These are phyloP conservation scores for Euphrasia arctica DNA, from an alignment of 305 asterid genomes.

Conservation along the genomic window DNA sequence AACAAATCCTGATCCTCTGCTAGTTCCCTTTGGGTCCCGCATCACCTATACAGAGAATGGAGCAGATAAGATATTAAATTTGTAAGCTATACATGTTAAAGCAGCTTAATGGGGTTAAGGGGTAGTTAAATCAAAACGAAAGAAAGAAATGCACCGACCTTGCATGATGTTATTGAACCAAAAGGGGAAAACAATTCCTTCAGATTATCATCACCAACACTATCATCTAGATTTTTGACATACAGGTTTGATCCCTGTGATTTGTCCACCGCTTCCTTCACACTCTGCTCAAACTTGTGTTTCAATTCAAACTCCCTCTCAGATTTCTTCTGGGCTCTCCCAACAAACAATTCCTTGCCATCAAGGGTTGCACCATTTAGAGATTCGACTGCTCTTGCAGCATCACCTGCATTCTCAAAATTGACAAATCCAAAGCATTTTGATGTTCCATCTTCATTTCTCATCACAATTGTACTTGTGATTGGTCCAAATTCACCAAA, in stretches of 20 bases:
- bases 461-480: constrained; percentile 77
- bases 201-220: constrained; percentile 74
- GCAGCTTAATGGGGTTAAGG: background rate
- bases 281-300: constrained; percentile 69
- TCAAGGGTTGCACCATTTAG: constrained; percentile 72
- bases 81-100: constrained; percentile 4
- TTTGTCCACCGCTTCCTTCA: constrained; percentile 77
- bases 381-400: constrained; percentile 81
- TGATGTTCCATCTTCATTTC: constrained; percentile 85
- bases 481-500: constrained; percentile 77
- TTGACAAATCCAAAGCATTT: constrained; percentile 92
- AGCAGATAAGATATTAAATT: background rate
- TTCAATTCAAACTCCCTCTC: constrained; percentile 84
- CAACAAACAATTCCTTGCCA: constrained; percentile 82
- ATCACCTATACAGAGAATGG: constrained; percentile 52
- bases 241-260: constrained; percentile 82
- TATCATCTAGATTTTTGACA: constrained; percentile 82
- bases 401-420: constrained; percentile 92
- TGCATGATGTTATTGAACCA: constrained; percentile 90
- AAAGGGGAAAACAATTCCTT: constrained; percentile 74
- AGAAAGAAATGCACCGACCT: constrained; percentile 43
- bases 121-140: background rate
- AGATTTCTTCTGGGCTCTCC: constrained; percentile 91
- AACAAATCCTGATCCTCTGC: constrained; percentile 95
- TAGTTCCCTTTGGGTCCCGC: constrained; percentile 85